Evolutionary conservation across 371 early-diverging fungal genomes (phyloP), one percentile per base, ranked within the genome.

Genomic region (Mortierella sp.): DNA sequence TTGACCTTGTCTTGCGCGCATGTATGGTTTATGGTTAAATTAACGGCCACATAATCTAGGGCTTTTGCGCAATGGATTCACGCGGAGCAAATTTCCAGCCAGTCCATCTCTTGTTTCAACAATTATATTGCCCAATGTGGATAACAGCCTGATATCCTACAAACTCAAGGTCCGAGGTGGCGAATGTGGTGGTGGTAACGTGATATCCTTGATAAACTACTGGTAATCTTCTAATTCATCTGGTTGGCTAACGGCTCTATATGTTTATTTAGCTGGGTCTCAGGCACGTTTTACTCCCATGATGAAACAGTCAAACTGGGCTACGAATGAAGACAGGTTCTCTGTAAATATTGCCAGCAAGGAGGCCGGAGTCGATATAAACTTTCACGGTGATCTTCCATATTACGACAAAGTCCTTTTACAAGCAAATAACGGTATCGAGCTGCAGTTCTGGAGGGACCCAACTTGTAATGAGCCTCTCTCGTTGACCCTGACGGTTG

Each of bases 311-410:
- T 92, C 94, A 0, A 92, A 91, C 43, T 89, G 89, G 13, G 82
- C 86, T 26, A 87, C 88, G 85, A 86, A 89, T 59, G 94, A 94
- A 76, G 90, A 91, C 64, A 93, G 89, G 67, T 93, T 89, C 55
- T 88, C 88, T 73, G 88, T 89, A 59, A 90, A 83, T 31, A 64
- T 77, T 29, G 68, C 54, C 1, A 55, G 15, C 31, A 67, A 59
- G 45, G 64, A 70, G 4, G 64, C 63, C 1, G 82, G 84, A 15
- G 74, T 88, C 12, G 89, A 91, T 49, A 56, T 94, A 13, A 88
- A 91, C 1, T 88, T 93, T 56, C 95, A 94, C 57, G 94, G 94
- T 0, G 88, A 91, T 12, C 87, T 92, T 1, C 89, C 92, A 0
- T 94, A 89, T 84, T 68, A 86, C 70, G 53, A 84, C 73, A 45